Evolutionary conservation across 768 basidiomycete species (phyloP), one percentile per base, ranked within the genome.

Genomic region (Pleurotus ostreatus): DNA sequence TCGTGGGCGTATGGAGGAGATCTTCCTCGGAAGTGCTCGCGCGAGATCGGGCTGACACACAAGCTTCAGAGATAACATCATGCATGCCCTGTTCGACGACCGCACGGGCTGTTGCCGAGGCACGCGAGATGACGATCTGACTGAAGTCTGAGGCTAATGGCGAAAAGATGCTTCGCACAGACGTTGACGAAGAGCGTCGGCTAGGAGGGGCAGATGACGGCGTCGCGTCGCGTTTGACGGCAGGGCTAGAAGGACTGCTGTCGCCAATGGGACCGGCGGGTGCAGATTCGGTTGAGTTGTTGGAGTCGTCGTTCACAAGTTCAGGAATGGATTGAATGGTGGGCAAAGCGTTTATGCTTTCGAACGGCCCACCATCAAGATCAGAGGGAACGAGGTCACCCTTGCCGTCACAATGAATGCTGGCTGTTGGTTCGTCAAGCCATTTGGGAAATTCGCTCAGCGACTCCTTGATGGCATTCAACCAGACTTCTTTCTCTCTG

Each of bases 401-500:
- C 62, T 75, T 74, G 45, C 70, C 70, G 59, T 81, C 75, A 34
- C 73, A 67, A 47, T 76, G 78, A 49, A 88, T 73, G 65, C 85
- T 92, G 8, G 86, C 78, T 5, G 78, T 76, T 12, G 88, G 85
- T 60, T 87, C 86, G 39, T 80, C 77, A 37, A 62, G 70, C 83
- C 87, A 88, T 3, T 69, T 59, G 3, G 78, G 64, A 25, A 72
- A 62, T 48, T 79, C 73, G 5, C 69, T 67, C 44, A 77, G 64
- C 12, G 86, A 78, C 44, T 81, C 76, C 55, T 72, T 76, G 48
- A 97, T 82, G 4, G 84, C 83, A 30, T 74, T 71, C 55, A 94
- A 72, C 96, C 96, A 98, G n/a, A 89, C 74, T 23, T 84, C 81
- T 73, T 93, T 95, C 71, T 98, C 96, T 37, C 76, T 79, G 63